Base-by-base conservation (phyloP, 495 filamentous ascomycete species). In the Hapsidospora chrysogenum region DNA sequence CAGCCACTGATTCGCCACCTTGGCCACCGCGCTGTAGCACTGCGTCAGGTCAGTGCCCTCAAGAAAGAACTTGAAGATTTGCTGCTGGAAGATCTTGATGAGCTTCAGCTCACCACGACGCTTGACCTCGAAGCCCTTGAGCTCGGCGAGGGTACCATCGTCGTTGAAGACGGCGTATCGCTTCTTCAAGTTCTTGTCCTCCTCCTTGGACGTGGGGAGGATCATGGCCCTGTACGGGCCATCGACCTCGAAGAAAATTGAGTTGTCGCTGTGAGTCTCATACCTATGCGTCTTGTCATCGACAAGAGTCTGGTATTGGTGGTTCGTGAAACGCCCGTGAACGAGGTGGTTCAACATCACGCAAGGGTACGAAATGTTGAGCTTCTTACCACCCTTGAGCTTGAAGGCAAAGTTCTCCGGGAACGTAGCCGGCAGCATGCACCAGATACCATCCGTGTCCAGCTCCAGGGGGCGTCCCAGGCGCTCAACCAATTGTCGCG, bases 361-460 rank as follows among this genome's bases (percentile, higher is more conserved):
- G 57, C 89, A 99, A 23, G 89, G 89, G 47, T 96, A 99, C 0
- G 92, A 96, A 36, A 99, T 86, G 11, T 80, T 64, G 37, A 95
- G 49, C 48, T 95, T 96, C 66, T 94, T 96, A 37, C 89, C 92
- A 46, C 85, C 89, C 50, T 85, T 85, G 35, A 96, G 54, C 33
- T 75, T 85, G 64, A 99, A 99, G 6, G 77, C 70, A 52, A 95
- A 92, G 53, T 99, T 94, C 47, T 99, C 89, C 0, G 89, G 89
- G 48, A 99, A 99, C 0, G 83, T 86, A 2, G 84, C 89, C 0
- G 89, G 89, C 45, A 99, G 67, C 73, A 99, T 99, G 66, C 89
- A 99, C 89, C 89, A 99, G 49, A 99, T 99, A 73, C 89, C 89
- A 49, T 99, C 89, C 2, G 89, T 99, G 57, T 99, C 89, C n/a